These are phyloP conservation scores for Vigna unguiculata DNA, from an alignment of 306 rosid genomes.

Conservation along the genomic window DNA sequence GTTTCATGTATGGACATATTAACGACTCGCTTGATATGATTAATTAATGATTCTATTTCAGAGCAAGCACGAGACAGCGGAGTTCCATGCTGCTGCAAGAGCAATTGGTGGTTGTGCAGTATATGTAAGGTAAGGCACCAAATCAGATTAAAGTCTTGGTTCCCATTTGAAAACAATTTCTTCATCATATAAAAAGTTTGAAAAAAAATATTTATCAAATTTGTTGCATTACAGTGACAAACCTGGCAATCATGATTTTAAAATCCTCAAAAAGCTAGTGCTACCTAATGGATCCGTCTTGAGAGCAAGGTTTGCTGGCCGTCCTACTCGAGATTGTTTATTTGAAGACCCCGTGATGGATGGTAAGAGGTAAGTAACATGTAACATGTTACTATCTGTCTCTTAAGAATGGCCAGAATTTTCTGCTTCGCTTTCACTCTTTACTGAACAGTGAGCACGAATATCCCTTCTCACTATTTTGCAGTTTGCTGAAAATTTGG, in stretches of 20 bases:
- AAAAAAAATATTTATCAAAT: not conserved
- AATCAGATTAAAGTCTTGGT: not conserved
- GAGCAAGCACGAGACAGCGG: constrained; percentile 77
- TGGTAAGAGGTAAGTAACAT: constrained; percentile 54
- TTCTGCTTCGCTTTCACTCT: constrained; percentile 5
- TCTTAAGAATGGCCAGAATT: not conserved
- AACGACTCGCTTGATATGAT: constrained; percentile 26
- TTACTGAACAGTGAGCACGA: not conserved
- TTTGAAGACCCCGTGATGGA: constrained; percentile 72
- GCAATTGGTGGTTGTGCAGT: constrained; percentile 83
- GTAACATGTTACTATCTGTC: not conserved
- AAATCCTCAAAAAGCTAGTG: constrained; percentile 68
- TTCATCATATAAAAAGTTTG: not conserved
- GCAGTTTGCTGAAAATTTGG: constrained; percentile 76
- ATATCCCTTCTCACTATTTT: not conserved
- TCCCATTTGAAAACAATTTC: not conserved
- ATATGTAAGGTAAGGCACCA: constrained; percentile 66
- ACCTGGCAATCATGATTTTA: constrained; percentile 72
- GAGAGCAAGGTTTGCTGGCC: constrained; percentile 71
- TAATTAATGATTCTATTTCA: constrained; percentile 40
- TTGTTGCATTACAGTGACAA: constrained; percentile 61
- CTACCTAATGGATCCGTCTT: constrained; percentile 74
- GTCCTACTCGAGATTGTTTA: constrained; percentile 79
- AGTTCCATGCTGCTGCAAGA: constrained; percentile 87
- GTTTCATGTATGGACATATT: constrained; percentile 4